These are phyloP conservation scores for Lasiodiplodia hormozganensis DNA, from an alignment of 2,329 filamentous ascomycete genomes.

Conservation along the genomic window DNA sequence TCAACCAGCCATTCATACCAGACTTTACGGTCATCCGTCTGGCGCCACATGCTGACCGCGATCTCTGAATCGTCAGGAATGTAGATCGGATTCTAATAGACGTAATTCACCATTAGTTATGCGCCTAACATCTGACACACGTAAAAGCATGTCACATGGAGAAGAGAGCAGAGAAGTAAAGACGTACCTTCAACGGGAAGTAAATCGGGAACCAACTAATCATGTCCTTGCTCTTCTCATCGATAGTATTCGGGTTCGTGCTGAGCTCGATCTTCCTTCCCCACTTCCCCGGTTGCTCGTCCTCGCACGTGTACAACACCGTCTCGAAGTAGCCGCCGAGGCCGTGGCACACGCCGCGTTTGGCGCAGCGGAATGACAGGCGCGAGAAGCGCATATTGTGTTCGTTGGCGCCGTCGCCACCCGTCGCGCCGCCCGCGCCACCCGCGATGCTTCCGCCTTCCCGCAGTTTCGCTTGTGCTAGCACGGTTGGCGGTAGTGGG, in stretches of 20 bases:
- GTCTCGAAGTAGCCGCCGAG: conserved; percentile 96
- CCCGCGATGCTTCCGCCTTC: conserved; percentile 70
- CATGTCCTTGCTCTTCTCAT: conserved; percentile 94
- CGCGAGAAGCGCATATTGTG: conserved; percentile 87
- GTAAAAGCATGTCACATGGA: neutral
- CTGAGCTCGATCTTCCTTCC: conserved; percentile 79
- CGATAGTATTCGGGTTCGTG: conserved; percentile 90
- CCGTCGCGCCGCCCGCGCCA: conserved; percentile 75
- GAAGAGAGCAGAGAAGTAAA: neutral
- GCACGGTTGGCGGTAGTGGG: conserved; percentile 67
- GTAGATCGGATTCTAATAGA: conserved; percentile 75
- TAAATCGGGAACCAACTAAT: conserved; percentile 99
- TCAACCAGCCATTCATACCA: conserved; percentile 99
- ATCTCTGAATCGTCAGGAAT: conserved; percentile 85
- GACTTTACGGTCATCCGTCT: conserved; percentile 92
- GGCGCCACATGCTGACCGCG: conserved; percentile 92
- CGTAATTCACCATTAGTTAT: neutral
- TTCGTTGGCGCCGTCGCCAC: conserved; percentile 82
- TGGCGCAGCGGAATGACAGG: conserved; percentile 77
- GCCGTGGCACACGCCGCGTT: conserved; percentile 86
- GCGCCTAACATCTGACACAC: too few relatives aligned
- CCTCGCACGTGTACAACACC: conserved; percentile 74
- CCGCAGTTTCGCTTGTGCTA: conserved; percentile 63
- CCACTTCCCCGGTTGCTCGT: conserved; percentile 39
- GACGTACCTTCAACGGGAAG: conserved; percentile 87